A percentile compares a stretch with the other conserved stretches of the same genome.
phyloP scores from a whole-genome alignment of 495 filamentous ascomycete genomes.

The Penicillium atrosanguineum region DNA sequence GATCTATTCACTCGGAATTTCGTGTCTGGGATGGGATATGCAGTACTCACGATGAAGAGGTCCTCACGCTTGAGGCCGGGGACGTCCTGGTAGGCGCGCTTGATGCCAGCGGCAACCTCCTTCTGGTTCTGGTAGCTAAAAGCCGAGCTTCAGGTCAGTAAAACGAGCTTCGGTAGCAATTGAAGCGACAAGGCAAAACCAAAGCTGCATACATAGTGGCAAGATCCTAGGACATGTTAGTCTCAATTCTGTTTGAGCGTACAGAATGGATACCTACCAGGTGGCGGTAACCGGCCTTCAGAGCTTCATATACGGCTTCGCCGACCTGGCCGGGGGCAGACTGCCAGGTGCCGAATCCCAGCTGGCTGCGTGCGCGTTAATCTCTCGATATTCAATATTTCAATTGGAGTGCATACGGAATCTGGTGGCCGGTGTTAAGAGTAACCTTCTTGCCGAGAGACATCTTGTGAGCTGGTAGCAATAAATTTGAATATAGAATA shows the following conservation, averaged over 20 bases:
- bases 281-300: conserved; percentile 56
- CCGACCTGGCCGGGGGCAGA: conserved; percentile 52
- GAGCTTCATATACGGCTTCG: conserved; percentile 50
- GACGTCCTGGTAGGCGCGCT: conserved; percentile 44
- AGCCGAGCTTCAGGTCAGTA: conserved; percentile 43
- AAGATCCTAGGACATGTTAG: conserved; percentile 36
- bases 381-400: not conserved
- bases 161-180: not conserved
- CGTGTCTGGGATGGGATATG: too few species aligned
- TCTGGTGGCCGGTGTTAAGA: conserved; percentile 42
- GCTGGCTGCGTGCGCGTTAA: conserved; percentile 25
- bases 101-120: conserved; percentile 45
- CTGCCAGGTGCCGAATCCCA: conserved; percentile 59
- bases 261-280: conserved; percentile 31
- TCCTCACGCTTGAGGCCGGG: conserved; percentile 51
- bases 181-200: not conserved
- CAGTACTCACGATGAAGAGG: conserved; percentile 43
- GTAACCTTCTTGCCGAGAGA: conserved; percentile 48
- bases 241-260: not conserved
- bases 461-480: conserved; percentile 27
- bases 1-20: not conserved
- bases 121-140: conserved; percentile 49
- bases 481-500: not conserved
- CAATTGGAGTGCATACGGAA: conserved; percentile 35
- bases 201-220: conserved; percentile 39